Evolutionary conservation across 805 yeast species (phyloP).

Genomic region (Candida silvatica): DNA sequence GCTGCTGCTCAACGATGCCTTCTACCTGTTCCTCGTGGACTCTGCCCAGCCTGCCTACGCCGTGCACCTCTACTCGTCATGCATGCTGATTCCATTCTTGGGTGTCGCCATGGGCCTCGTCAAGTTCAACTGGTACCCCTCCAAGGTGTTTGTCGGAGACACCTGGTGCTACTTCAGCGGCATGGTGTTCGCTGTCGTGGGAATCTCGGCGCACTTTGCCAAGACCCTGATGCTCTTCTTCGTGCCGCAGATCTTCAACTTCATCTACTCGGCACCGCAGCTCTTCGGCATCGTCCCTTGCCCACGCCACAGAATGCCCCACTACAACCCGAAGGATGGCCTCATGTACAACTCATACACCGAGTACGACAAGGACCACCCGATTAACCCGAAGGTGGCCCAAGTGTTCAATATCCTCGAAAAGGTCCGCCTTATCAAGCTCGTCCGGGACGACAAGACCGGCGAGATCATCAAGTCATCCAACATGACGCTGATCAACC

Average conservation of each 20-base stretch:
- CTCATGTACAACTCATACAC: conserved; percentile 68
- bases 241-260: conserved; percentile 86
- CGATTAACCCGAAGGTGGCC: conserved; percentile 16
- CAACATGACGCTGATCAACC: conserved; percentile 82
- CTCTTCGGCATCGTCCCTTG: conserved; percentile 80
- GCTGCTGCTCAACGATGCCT: conserved; percentile 66
- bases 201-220: conserved; percentile 92
- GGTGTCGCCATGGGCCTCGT: conserved; percentile 77
- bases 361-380: conserved; percentile 20
- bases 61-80: conserved; percentile 74
- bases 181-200: conserved; percentile 97
- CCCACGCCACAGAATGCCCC: conserved; percentile 92
- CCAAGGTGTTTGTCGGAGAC: conserved; percentile 93
- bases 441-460: conserved; percentile 21
- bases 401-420: conserved; percentile 38
- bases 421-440: conserved; percentile 38
- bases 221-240: conserved; percentile 83
- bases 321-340: conserved; percentile 58
- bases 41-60: conserved; percentile 55
- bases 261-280: conserved; percentile 88
- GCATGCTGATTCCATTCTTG: conserved; percentile 74
- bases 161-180: conserved; percentile 98
- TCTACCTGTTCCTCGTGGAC: conserved; percentile 38
- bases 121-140: conserved; percentile 83
- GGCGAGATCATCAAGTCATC: conserved; percentile 38